Percentiles rank a stretch among this genome's conserved stretches.
phyloP scores from a whole-genome alignment of 495 filamentous ascomycete species.

The Neurospora sp. region DNA sequence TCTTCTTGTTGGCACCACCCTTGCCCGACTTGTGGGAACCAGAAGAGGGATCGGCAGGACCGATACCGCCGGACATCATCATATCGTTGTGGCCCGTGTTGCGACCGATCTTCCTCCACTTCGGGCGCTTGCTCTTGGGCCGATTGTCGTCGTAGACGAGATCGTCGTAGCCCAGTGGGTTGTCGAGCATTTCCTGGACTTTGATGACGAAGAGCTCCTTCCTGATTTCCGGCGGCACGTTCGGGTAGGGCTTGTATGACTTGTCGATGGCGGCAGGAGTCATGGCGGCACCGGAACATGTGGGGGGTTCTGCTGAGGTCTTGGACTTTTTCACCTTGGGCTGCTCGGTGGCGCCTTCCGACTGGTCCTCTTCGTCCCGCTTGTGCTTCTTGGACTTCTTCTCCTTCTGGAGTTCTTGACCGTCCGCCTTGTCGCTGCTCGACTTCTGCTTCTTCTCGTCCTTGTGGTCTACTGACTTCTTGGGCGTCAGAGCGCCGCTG shows the following conservation, averaged over 20 bases:
- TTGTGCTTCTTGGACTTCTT: conserved; percentile 4
- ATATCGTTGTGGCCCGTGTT: neutral
- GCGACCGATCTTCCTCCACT: neutral
- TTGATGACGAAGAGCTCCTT: neutral
- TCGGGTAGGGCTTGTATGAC: neutral
- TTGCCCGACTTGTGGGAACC: neutral
- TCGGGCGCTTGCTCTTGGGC: neutral
- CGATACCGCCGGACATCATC: conserved; percentile 13
- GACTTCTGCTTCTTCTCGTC: neutral
- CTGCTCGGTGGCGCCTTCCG: neutral
- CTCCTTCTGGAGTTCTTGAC: neutral
- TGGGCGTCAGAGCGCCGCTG: neutral
- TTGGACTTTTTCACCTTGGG: conserved; percentile 8
- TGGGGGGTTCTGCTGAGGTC: neutral
- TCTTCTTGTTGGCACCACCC: neutral
- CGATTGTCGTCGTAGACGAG: conserved; percentile 9
- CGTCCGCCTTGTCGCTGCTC: neutral
- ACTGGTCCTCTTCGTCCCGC: neutral
- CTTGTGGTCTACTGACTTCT: neutral
- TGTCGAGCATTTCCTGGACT: conserved; percentile 13
- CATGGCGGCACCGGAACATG: neutral
- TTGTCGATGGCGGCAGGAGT: neutral
- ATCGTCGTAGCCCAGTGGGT: conserved; percentile 23
- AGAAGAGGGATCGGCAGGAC: neutral
- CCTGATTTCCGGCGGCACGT: neutral